phyloP scores from a whole-genome alignment of 768 basidiomycete species.

The Pleurotus djamor region DNA sequence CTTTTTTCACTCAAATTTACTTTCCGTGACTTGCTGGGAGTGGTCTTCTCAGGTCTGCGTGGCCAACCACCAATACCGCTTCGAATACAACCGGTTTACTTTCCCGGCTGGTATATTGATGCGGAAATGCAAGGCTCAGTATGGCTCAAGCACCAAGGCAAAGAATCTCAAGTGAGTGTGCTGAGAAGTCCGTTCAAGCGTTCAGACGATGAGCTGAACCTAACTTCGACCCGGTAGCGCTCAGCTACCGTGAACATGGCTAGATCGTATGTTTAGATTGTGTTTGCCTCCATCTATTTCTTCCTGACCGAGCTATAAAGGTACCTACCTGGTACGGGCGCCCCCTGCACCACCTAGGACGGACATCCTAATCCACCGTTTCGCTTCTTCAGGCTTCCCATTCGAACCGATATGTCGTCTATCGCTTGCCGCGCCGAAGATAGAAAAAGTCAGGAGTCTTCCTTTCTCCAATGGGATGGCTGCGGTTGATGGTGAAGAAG shows the following conservation, averaged over 20 bases:
- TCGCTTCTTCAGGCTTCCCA: slow-evolving; percentile 33
- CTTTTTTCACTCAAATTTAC: slow-evolving; percentile 18
- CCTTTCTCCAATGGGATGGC: slow-evolving; percentile 47
- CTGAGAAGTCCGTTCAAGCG: slow-evolving; percentile 1
- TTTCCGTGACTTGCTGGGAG: slow-evolving; percentile 18
- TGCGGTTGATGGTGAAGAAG: slow-evolving; percentile 45
- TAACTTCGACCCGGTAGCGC: slow-evolving; percentile 16
- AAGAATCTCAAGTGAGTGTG: slow-evolving; percentile 23
- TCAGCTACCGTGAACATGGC: slow-evolving; percentile 30
- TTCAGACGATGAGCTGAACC: neutral
- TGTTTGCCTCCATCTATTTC: slow-evolving; percentile 7
- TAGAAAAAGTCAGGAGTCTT: slow-evolving; percentile 24
- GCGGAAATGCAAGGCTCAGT: slow-evolving; percentile 42
- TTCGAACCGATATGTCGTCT: slow-evolving; percentile 44
- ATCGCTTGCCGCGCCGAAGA: slow-evolving; percentile 28
- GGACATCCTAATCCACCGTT: neutral
- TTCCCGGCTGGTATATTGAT: slow-evolving; percentile 63
- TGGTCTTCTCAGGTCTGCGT: slow-evolving; percentile 2
- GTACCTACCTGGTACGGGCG: slow-evolving; percentile 40
- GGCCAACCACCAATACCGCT: slow-evolving; percentile 39
- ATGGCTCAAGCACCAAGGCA: slow-evolving; percentile 18
- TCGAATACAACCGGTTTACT: slow-evolving; percentile 52
- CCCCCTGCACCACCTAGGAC: neutral
- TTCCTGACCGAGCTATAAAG: slow-evolving; percentile 21
- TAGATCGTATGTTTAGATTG: slow-evolving; percentile 42